phyloP scores from a whole-genome alignment of 441 rosid species.

The Gossypium armourianum region DNA sequence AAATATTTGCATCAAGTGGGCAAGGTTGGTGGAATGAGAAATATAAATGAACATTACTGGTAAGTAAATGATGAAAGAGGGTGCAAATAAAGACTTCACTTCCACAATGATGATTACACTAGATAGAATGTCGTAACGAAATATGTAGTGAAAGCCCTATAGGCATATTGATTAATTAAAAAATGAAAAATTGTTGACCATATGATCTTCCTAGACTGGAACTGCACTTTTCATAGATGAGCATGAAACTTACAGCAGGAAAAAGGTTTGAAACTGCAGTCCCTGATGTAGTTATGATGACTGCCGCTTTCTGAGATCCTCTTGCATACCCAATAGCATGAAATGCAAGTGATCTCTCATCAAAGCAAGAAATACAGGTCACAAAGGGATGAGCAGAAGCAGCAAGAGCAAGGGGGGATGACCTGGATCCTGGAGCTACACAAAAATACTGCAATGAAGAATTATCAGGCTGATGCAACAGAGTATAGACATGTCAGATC shows the following conservation, averaged over 20 bases:
- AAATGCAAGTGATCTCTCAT: conserved; percentile 90
- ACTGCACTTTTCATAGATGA: neutral
- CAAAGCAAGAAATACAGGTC: conserved; percentile 75
- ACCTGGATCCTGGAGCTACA: conserved; percentile 94
- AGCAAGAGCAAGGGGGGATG: conserved; percentile 88
- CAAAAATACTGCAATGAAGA: conserved; percentile 67
- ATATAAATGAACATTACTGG: neutral
- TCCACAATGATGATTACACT: neutral
- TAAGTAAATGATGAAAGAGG: neutral
- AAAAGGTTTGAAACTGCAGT: conserved; percentile 96
- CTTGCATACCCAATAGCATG: conserved; percentile 88
- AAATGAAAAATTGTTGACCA: conserved; percentile 7
- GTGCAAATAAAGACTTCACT: neutral
- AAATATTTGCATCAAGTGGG: conserved; percentile 4
- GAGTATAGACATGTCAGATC: conserved; percentile 15
- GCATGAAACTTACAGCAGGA: conserved; percentile 72
- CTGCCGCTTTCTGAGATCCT: conserved; percentile 77
- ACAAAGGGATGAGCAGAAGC: conserved; percentile 70
- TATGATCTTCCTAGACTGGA: neutral
- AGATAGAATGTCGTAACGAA: neutral
- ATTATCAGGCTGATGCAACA: conserved; percentile 27
- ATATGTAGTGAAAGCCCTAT: conserved; percentile 5
- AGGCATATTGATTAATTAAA: conserved; percentile 14
- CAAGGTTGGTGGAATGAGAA: neutral
- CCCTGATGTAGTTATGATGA: conserved; percentile 84